These are phyloP conservation scores for Rhizopogon sp. DNA, from an alignment of 768 basidiomycete genomes.

Conservation along the genomic window DNA sequence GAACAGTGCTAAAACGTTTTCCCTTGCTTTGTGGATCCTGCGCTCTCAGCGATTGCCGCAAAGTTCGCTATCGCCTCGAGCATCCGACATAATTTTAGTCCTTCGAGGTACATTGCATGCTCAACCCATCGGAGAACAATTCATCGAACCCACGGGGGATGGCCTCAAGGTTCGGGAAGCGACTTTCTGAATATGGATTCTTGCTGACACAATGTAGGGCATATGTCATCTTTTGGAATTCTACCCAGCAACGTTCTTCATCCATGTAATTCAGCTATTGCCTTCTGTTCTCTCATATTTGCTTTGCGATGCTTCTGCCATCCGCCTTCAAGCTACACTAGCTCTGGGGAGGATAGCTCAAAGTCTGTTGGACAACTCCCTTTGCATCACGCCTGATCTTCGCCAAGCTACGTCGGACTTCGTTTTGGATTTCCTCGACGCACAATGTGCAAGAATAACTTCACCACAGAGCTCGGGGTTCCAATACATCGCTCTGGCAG, in stretches of 20 bases:
- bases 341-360: constrained; percentile 21
- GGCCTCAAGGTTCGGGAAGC: constrained; percentile 21
- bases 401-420: constrained; percentile 21
- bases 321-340: constrained; percentile 17
- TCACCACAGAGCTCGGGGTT: constrained; percentile 12
- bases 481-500: constrained; percentile 19
- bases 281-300: constrained; percentile 15
- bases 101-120: constrained; percentile 33
- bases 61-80: constrained; percentile 29
- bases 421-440: constrained; percentile 22
- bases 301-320: constrained; percentile 8
- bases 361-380: constrained; percentile 27
- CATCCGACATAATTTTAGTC: constrained; percentile 26
- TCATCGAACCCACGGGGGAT: constrained; percentile 13
- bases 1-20: constrained; percentile 39
- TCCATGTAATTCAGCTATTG: constrained; percentile 14
- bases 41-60: constrained; percentile 44
- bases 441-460: constrained; percentile 5
- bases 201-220: constrained; percentile 10
- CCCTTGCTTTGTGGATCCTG: constrained; percentile 47
- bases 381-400: constrained; percentile 19
- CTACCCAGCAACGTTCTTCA: constrained; percentile 13
- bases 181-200: not conserved
- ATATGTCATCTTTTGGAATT: constrained; percentile 18
- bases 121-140: constrained; percentile 12